phyloP scores from a whole-genome alignment of 495 filamentous ascomycete genomes.

The Aspergillus incahuasiensis region DNA sequence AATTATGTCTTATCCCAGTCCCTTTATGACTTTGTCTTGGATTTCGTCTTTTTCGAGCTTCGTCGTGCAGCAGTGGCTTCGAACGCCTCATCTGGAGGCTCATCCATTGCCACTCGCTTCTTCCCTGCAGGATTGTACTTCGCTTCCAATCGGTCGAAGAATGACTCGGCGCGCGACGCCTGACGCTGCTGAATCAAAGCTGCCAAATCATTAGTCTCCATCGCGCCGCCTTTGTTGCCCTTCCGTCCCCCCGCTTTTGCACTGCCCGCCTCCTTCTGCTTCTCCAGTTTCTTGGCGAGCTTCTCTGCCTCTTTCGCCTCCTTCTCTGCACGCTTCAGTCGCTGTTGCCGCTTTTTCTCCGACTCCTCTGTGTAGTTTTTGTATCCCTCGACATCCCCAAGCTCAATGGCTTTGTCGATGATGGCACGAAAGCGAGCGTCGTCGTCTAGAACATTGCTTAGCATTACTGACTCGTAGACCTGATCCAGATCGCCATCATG shows the following conservation, averaged over 20 bases:
- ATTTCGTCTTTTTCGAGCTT: constrained; percentile 36
- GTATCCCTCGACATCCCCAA: constrained; percentile 58
- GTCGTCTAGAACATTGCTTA: constrained; percentile 77
- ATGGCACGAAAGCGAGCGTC: constrained; percentile 77
- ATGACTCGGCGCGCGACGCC: constrained; percentile 42
- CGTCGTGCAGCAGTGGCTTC: constrained; percentile 23
- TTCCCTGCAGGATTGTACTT: constrained; percentile 55
- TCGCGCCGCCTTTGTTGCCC: constrained; percentile 19
- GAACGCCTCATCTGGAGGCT: constrained; percentile 30
- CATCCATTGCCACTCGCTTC: constrained; percentile 27
- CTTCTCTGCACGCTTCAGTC: constrained; percentile 57
- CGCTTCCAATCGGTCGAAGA: constrained; percentile 66
- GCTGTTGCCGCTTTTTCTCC: constrained; percentile 55
- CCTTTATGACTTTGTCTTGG: constrained; percentile 29
- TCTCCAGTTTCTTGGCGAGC: constrained; percentile 64
- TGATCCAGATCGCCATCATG: constrained; percentile 65
- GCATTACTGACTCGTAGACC: constrained; percentile 79
- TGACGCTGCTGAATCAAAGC: constrained; percentile 57
- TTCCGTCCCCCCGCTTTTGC: constrained; percentile 26
- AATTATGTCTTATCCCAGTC: background rate
- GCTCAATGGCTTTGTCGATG: constrained; percentile 75
- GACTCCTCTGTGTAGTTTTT: constrained; percentile 67
- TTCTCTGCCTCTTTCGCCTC: constrained; percentile 72
- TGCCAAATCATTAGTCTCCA: constrained; percentile 44
- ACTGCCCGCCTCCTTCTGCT: constrained; percentile 36